phyloP scores from a whole-genome alignment of 1,284 basidiomycete species.

The Cutaneotrichosporon spelunceum region DNA sequence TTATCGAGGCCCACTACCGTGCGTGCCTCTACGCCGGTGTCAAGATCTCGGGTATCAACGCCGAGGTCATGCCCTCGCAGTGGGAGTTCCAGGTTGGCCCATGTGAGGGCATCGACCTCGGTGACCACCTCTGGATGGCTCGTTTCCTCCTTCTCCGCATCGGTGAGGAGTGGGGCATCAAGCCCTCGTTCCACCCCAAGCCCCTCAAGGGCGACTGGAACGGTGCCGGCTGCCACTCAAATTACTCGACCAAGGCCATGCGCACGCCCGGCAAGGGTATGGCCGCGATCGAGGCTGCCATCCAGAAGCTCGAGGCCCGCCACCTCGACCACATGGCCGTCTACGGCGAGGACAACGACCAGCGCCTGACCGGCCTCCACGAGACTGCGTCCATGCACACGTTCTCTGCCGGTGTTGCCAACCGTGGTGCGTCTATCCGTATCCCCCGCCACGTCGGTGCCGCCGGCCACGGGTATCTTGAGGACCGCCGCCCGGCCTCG shows the following conservation, averaged over 20 bases:
- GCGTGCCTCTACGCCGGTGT: constrained; percentile 92
- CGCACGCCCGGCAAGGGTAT: constrained; percentile 84
- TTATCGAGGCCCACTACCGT: constrained; percentile 96
- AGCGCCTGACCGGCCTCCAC: constrained; percentile 83
- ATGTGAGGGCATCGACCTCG: constrained; percentile 96
- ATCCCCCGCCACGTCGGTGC: constrained; percentile 76
- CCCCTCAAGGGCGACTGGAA: constrained; percentile 98
- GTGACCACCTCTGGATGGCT: constrained; percentile 97
- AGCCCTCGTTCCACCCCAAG: constrained; percentile 96
- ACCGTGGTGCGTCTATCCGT: constrained; percentile 83
- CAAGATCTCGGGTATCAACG: constrained; percentile 99
- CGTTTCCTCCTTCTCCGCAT: constrained; percentile 88
- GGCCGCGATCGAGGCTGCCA: constrained; percentile 88
- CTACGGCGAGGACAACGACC: constrained; percentile 94
- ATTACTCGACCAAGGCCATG: constrained; percentile 89
- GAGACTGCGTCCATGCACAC: constrained; percentile 93
- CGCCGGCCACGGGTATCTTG: constrained; percentile 92
- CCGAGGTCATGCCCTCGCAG: constrained; percentile 99
- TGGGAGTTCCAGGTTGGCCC: constrained; percentile 99
- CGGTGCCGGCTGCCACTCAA: constrained; percentile 95
- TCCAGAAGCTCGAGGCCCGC: constrained; percentile 79
- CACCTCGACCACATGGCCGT: constrained; percentile 92
- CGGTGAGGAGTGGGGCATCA: constrained; percentile 97
- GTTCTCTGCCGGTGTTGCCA: constrained; percentile 94
- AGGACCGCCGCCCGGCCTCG: constrained; percentile 93